Percentiles rank a stretch among this genome's conserved stretches.
These are phyloP conservation scores for Verticillium tricorpus DNA, from an alignment of 2,329 filamentous ascomycete genomes.

Conservation along the genomic window DNA sequence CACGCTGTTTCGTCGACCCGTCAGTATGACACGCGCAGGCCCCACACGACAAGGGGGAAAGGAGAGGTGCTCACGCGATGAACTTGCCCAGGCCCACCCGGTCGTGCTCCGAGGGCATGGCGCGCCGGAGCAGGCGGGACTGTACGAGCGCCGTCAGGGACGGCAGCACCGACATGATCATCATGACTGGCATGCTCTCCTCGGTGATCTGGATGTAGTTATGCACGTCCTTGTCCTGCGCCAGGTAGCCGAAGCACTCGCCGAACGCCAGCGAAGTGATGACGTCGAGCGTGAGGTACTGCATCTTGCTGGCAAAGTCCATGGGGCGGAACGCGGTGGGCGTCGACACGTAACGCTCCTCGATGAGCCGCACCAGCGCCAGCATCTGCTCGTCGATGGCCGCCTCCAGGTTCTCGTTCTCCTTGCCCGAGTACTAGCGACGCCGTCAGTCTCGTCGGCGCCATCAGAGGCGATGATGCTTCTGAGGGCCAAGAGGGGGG, in stretches of 20 bases:
- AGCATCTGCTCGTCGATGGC: slow-evolving; percentile 43
- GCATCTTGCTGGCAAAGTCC: slow-evolving; percentile 42
- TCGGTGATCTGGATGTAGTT: slow-evolving; percentile 42
- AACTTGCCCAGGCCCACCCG: slow-evolving; percentile 32
- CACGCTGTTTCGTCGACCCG: slow-evolving; percentile 6
- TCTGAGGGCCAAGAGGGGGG: background rate
- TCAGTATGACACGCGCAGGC: background rate
- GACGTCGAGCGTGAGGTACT: slow-evolving; percentile 52
- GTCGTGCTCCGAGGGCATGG: slow-evolving; percentile 35
- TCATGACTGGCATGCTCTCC: slow-evolving; percentile 36
- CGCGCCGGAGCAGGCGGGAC: slow-evolving; percentile 31
- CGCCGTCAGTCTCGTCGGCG: background rate
- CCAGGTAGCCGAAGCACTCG: slow-evolving; percentile 42
- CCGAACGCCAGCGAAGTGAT: slow-evolving; percentile 51
- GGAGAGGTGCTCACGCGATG: slow-evolving; percentile 22
- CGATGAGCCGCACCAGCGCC: slow-evolving; percentile 42
- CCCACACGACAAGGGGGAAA: background rate
- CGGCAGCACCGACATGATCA: slow-evolving; percentile 36
- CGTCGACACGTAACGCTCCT: slow-evolving; percentile 37
- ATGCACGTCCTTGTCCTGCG: slow-evolving; percentile 41
- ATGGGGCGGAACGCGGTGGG: slow-evolving; percentile 31
- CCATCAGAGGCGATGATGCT: slow-evolving; percentile 3
- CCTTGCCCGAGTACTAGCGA: slow-evolving; percentile 47
- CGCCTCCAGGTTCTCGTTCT: slow-evolving; percentile 43
- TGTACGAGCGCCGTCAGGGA: slow-evolving; percentile 36